phyloP scores from a whole-genome alignment of 2,329 filamentous ascomycete genomes.

The Mariannaea sp. region DNA sequence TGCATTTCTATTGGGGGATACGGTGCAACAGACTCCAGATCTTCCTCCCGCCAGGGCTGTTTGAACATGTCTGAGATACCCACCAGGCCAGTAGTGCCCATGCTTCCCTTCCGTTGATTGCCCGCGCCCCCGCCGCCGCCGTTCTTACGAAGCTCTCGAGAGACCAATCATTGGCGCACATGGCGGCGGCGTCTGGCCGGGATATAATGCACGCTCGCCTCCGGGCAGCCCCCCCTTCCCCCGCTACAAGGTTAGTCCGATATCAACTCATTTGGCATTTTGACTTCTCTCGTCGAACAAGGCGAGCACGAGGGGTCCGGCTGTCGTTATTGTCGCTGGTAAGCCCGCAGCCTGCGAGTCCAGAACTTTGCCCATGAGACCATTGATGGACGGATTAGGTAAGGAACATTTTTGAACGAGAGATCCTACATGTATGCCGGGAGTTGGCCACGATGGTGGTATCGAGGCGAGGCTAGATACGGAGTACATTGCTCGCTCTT shows the following conservation, averaged over 20 bases:
- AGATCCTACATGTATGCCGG: too few species aligned
- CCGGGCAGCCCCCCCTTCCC: slow-evolving; percentile 3
- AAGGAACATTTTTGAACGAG: too few species aligned
- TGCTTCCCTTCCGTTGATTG: background rate
- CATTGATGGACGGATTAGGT: background rate
- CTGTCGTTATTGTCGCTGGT: slow-evolving; percentile 14
- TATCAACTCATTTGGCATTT: background rate
- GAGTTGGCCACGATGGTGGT: too few species aligned
- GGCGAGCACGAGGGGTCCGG: slow-evolving; percentile 24
- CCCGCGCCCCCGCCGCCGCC: too few species aligned
- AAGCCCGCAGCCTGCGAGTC: too few species aligned
- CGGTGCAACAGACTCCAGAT: background rate
- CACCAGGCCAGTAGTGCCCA: background rate
- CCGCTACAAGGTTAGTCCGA: slow-evolving; percentile 1
- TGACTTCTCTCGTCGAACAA: slow-evolving; percentile 25
- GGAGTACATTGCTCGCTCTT: too few species aligned
- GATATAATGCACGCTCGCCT: slow-evolving; percentile 18
- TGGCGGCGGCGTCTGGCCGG: slow-evolving; percentile 31
- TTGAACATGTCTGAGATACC: background rate
- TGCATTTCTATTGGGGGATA: too few species aligned
- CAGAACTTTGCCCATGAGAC: too few species aligned
- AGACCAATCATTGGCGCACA: slow-evolving; percentile 41
- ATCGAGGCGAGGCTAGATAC: too few species aligned
- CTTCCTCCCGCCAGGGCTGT: background rate
- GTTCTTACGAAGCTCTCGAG: slow-evolving; percentile 11